These are phyloP conservation scores for Evansstolkia leycettana DNA, from an alignment of 495 filamentous ascomycete genomes.

Conservation along the genomic window DNA sequence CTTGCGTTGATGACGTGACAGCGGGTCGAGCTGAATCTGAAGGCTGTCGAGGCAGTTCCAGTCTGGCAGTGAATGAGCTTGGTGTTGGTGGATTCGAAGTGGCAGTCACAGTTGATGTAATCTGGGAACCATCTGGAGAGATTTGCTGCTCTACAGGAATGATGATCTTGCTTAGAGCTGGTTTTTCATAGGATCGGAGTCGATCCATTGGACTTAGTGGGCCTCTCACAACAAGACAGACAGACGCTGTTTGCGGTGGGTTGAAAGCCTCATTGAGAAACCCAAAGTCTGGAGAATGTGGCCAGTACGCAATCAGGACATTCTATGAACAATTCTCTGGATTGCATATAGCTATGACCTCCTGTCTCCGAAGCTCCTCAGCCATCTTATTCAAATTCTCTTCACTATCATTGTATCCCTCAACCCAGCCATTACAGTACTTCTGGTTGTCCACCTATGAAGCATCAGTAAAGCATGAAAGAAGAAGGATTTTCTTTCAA, in stretches of 20 bases:
- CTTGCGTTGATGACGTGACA: too few species aligned
- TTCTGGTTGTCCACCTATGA: too few species aligned
- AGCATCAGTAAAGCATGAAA: too few species aligned
- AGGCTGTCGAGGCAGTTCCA: too few species aligned
- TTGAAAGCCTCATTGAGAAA: slow-evolving; percentile 5
- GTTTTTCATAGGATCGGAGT: too few species aligned
- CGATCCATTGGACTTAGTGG: slow-evolving; percentile 3
- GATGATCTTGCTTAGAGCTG: too few species aligned
- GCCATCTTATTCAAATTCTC: slow-evolving; percentile 14
- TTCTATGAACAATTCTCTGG: slow-evolving; percentile 1
- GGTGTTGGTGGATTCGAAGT: too few species aligned
- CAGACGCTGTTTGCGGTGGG: slow-evolving; percentile 1
- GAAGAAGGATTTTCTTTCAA: not conserved
- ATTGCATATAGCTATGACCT: slow-evolving; percentile 16
- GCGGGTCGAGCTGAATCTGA: too few species aligned
- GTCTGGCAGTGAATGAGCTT: too few species aligned
- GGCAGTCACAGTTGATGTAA: too few species aligned
- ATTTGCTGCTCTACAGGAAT: too few species aligned
- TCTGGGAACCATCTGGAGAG: too few species aligned
- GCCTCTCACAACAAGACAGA: slow-evolving; percentile 14
- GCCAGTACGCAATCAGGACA: slow-evolving; percentile 19
- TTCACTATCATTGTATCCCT: slow-evolving; percentile 23
- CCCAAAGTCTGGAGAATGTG: slow-evolving; percentile 10
- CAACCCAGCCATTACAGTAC: slow-evolving; percentile 20
- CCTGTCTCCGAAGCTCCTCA: slow-evolving; percentile 12